A percentile compares a stretch with the other conserved stretches of the same genome.
phyloP scores from a whole-genome alignment of 768 basidiomycete species.

The Suillus decipiens region DNA sequence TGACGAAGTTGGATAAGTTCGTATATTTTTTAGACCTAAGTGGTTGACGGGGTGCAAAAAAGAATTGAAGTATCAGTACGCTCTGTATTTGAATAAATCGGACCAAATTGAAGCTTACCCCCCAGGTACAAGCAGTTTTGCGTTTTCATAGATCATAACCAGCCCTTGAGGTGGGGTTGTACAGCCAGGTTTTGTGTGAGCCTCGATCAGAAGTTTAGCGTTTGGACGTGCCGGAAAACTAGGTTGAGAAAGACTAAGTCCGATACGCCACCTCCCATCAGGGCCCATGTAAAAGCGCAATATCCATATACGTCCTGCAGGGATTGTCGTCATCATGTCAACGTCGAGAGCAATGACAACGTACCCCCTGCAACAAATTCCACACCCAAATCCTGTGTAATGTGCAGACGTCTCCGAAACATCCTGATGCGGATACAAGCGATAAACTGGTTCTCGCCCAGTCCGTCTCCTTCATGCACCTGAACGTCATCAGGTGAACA shows the following conservation, averaged over 20 bases:
- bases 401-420: not conserved
- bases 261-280: not conserved
- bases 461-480: not conserved
- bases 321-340: not conserved
- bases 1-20: not conserved
- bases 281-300: not conserved
- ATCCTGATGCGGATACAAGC: not conserved
- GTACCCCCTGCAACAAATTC: not conserved
- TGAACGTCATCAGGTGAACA: not conserved
- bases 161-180: not conserved
- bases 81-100: not conserved
- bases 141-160: not conserved
- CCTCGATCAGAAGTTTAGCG: not conserved
- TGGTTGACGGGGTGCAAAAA: not conserved
- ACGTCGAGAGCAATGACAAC: not conserved
- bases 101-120: not conserved
- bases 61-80: not conserved
- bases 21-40: not conserved
- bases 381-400: not conserved
- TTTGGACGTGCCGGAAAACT: not conserved
- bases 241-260: not conserved
- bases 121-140: not conserved
- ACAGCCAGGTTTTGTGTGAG: not conserved
- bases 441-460: not conserved
- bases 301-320: not conserved